Evolutionary conservation across 345 rosid species (phyloP).

Genomic region (Salix udensis): DNA sequence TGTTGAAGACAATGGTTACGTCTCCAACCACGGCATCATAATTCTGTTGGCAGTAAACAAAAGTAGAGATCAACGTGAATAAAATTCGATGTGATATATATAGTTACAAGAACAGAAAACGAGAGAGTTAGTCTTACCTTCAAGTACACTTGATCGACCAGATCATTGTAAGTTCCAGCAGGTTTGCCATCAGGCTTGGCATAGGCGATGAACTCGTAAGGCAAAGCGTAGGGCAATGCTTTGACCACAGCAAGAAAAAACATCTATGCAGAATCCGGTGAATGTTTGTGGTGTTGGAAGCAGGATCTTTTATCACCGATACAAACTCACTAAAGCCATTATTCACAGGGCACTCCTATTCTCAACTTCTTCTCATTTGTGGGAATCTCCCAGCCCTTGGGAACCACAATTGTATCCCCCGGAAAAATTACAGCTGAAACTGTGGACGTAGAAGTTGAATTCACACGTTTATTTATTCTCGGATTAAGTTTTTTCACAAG

Average conservation of each 20-base stretch:
- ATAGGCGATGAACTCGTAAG: constrained; percentile 49
- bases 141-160: constrained; percentile 41
- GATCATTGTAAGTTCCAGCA: constrained; percentile 32
- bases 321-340: constrained; percentile 29
- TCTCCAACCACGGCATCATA: constrained; percentile 70
- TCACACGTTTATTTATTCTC: not conserved
- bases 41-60: constrained; percentile 16
- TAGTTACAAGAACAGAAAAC: not conserved
- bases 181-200: constrained; percentile 19
- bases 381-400: constrained; percentile 38
- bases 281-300: constrained; percentile 24
- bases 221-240: constrained; percentile 74
- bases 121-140: constrained; percentile 25
- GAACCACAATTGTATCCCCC: constrained; percentile 30
- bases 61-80: not conserved
- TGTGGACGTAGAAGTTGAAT: not conserved
- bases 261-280: constrained; percentile 77
- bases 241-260: constrained; percentile 64
- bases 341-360: constrained; percentile 43
- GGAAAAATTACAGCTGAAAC: constrained; percentile 41
- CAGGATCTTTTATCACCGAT: constrained; percentile 13
- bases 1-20: constrained; percentile 42
- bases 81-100: not conserved
- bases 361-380: constrained; percentile 30
- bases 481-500: not conserved